Evolutionary conservation across 306 rosid genomes (phyloP), one percentile per base, ranked within the genome.

Genomic region (Trifolium pratense): DNA sequence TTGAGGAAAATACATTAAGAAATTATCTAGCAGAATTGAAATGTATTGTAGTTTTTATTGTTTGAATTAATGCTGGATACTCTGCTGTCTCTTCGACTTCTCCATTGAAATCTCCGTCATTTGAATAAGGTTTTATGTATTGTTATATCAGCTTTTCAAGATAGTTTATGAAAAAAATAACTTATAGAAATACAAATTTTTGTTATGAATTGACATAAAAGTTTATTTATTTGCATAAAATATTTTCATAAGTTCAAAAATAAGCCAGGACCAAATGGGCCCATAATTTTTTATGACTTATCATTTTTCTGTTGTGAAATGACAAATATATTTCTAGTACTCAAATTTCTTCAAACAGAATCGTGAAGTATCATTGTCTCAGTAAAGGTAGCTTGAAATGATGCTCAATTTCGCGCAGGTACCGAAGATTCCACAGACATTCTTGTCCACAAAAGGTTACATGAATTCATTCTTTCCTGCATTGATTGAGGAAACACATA

Each of bases 401-500:
- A 1, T 4, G 15, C n/a, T 52, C 11, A 52, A 18, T 64, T 29
- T 2, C 0, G 16, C 7, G 18, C 81, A 90, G 92, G 89, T 88
- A 60, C 51, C 10, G 3, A 79, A 52, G 62, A 90, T 90, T 56
- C 93, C 91, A 25, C 4, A 49, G 12, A 80, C 76, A 57, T 90
- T 88, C 79, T 26, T 20, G 5, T 83, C 88, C 18, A 12, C 61
- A 40, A n/a, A 8, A 1, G 72, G 75, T 15, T 90, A 88, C 80
- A 10, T 66, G 85, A 56, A 48, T 13, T 84, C 89, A 31, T 88
- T 88, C 74, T 15, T 83, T 43, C 78, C 75, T 58, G 65, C 88
- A 56, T 75, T 90, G 57, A 73, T 86, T 17, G 88, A 86, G 81
- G 96, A 90, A 70, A 86, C 80, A n/a, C 96, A 42, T 12, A 80